Evolutionary conservation across 495 filamentous ascomycete genomes (phyloP), one percentile per base, ranked within the genome.

Genomic region (Lasiosphaeriaceae sp.): DNA sequence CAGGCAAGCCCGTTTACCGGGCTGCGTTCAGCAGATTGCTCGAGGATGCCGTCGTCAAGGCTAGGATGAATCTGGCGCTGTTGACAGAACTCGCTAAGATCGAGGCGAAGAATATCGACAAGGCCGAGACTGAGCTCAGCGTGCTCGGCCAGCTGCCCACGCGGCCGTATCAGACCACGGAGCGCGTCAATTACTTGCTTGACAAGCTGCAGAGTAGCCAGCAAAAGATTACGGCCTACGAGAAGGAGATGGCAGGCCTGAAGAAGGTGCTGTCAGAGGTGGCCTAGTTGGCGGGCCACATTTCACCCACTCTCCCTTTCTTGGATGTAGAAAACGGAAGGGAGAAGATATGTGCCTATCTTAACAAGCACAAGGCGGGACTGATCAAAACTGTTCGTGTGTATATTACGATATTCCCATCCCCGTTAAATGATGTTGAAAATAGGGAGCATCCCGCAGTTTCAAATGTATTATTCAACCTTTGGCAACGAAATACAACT

Each of bases 1-100:
- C 90, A 2, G 92, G 90, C 14, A 89, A 88, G 64, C 94, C 94
- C 0, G 90, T 98, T 8, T 96, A 92, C 74, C 84, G 82, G 37
- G 85, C 90, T 2, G 92, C 92, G 0, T 98, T 97, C 72, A 73
- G 76, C 53, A 72, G 78, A 31, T 68, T 98, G 20, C 79, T 82
- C 0, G 74, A 83, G 52, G 95, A 97, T 69, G 72, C 74, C 3
- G 90, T 89, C 1, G 69, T 98, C 50, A 77, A 80, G 31, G 80
- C 86, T 8, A 81, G 86, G 55, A 81, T 98, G 67, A 91, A 97
- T 61, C 68, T 96, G 12, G 77, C 80, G 12, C 73, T 90, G 45
- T 67, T 92, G 1, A 77, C 73, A 3, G 81, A 92, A 66, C 62
- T 90, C 22, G 81, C 84, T 16, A 85, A 85, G 62, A 80, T 79